Base-by-base conservation (phyloP, 2,329 filamentous ascomycete genomes). In the Sarocladium oryzae region DNA sequence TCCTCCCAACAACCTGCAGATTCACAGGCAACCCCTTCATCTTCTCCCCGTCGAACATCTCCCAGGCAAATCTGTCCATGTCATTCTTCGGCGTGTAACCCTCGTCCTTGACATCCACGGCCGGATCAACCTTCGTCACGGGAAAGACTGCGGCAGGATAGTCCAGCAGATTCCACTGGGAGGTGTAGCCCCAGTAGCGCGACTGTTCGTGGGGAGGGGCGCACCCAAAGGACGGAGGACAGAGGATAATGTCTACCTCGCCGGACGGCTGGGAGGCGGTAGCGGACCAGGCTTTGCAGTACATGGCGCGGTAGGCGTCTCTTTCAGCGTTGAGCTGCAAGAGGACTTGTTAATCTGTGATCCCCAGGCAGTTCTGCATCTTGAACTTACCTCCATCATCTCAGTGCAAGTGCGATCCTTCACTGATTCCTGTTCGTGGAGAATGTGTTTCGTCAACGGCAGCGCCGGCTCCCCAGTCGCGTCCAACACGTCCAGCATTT, bases 121-220 rank as follows among this genome's bases (percentile, higher is more conserved):
- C 13, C 0, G 59, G 57, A 24, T 63, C 58, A 2, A 64, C 63
- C 1, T 55, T 61, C 2, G 62, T 64, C 1, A 77, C 78, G 0
- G 84, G 84, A 59, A 88, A 85, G 0, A 81, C 73, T 2, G 78
- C 63, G 9, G 72, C 76, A 0, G 84, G 81, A 61, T 85, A 86
- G 61, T 88, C 83, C 1, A 88, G 72, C 35, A 87, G 58, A 60
- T 88, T 88, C 82, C 83, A 88, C 54, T 82, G 76, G 0, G 75
- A 69, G 0, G 82, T 85, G 57, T 88, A 88, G 1, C 75, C 76
- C 82, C 82, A 88, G 70, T 61, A 84, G 59, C 63, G 61, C 2
- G 61, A 65, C 9, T 63, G 57, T 3, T 66, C 65, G 56, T 79
- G 63, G 55, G 81, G 55, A 53, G 67, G 52, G 58, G 64, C 72